Base-by-base conservation (phyloP, 345 rosid genomes). In the Nephelium lappaceum region DNA sequence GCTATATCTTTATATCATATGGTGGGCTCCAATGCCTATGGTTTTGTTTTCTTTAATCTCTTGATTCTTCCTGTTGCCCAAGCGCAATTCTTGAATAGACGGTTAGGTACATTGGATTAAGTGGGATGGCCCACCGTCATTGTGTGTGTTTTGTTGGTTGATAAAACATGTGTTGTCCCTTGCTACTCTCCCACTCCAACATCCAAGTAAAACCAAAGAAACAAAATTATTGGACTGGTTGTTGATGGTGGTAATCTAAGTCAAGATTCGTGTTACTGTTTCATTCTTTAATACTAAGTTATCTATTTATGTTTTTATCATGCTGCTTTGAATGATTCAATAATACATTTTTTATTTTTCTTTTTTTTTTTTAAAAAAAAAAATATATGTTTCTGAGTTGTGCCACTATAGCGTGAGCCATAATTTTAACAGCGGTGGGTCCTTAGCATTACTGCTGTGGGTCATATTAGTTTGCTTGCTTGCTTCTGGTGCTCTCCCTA, bases 11-110 rank as follows among this genome's bases (percentile, higher is more conserved):
- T 19, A 75, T 71, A 67, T 74, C 72, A 66, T 62, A 63, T 24
- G 24, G 82, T 82, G 83, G 87, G 79, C 91, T 85, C 82, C 66
- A 43, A 39, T 43, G 4, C 19, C 53, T n/a, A 38, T 61, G 70
- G 64, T 43, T 77, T 51, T 51, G 74, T 53, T 74, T 80, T 73
- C 73, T 62, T 60, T 79, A 25, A 60, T 72, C 62, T 71, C 55
- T 53, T 47, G 73, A 49, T 36, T 49, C 53, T 4, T 69, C 70
- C 25, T 27, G 39, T 47, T 58, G 68, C 63, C 67, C 49, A 36
- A 80, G 39, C 45, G 25, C 60, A 64, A 45, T 72, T 76, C 25
- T 73, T 80, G 77, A 75, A 61, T 66, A 62, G 73, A 69, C 27
- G 67, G 80, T 73, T 80, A 68, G 91, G 86, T 83, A 75, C 72